Evolutionary conservation across 306 rosid species (phyloP), one percentile per base, ranked within the genome.

Genomic region (Bauhinia variegata): DNA sequence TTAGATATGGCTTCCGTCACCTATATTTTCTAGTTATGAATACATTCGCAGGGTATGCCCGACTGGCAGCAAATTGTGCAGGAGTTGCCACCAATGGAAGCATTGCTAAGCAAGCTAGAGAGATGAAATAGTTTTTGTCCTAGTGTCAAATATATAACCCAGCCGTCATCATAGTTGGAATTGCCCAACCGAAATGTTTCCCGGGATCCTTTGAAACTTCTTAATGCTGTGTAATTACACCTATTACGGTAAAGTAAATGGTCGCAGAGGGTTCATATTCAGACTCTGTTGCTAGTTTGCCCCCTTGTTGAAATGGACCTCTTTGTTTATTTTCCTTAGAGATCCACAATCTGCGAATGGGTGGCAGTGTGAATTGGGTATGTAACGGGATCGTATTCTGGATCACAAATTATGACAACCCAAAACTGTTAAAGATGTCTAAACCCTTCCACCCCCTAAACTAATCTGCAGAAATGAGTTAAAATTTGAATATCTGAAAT

Each of bases 21-120:
- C 53, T 3, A 23, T 23, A 39, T 30, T 17, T 16, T 8, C 31
- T 34, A 30, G 57, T n/a, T n/a, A n/a, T n/a, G n/a, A 37, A 44
- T 54, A 52, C 38, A 52, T 63, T 83, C 58, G 66, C 95, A 89
- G 99, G 99, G 99, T 49, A 83, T 90, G 87, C 99, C 99, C n/a
- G 95, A 90, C 77, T 90, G 99, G 99, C 74, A 65, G 79, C 78
- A 93, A 83, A 90, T 93, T 64, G 63, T 77, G 70, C 50, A 85
- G 68, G 99, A 93, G 89, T 85, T 93, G 28, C 99, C 99, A 23
- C 87, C 87, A 43, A 73, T 88, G 79, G 99, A 93, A 43, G 97
- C 96, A 73, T 55, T 93, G 65, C 75, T 93, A 42, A 90, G 99
- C 86, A 93, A 88, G 84, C 87, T 92, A 6, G 96, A 92, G 81